Conservation (phyloP, 1,284 basidiomycete species). For the Puccinia novopanici region DNA sequence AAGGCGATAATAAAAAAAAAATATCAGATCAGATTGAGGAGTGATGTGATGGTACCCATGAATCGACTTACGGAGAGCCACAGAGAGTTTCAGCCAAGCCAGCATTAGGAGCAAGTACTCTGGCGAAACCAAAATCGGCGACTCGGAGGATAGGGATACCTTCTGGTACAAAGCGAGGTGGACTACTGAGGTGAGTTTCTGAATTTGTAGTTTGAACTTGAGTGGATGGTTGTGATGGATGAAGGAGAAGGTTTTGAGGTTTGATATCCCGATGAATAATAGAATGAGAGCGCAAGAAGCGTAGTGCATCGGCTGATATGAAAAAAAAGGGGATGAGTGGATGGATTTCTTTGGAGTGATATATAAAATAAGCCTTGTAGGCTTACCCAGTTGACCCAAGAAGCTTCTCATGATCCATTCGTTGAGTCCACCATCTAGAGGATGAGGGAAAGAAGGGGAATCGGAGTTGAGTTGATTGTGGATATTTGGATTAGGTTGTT, state of each 20-base stretch:
- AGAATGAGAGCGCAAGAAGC: conserved; percentile 83
- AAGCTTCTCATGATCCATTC: conserved; percentile 90
- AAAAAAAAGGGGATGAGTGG: conserved; percentile 52
- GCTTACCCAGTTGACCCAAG: conserved; percentile 81
- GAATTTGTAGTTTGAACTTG: neutral
- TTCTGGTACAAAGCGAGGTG: conserved; percentile 84
- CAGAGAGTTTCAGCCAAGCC: conserved; percentile 97
- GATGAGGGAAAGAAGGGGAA: conserved; percentile 76
- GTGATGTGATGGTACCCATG: neutral
- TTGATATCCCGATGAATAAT: conserved; percentile 97
- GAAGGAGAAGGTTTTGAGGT: conserved; percentile 69
- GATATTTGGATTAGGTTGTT: conserved; percentile 40
- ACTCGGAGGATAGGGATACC: conserved; percentile 93
- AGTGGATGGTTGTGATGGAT: conserved; percentile 50
- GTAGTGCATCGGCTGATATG: conserved; percentile 77
- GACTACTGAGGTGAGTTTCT: conserved; percentile 60
- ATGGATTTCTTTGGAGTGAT: neutral
- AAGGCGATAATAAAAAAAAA: neutral
- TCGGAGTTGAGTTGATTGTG: conserved; percentile 13
- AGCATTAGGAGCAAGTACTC: conserved; percentile 77
- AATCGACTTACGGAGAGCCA: conserved; percentile 78
- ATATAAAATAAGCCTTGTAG: neutral
- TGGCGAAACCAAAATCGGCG: conserved; percentile 96
- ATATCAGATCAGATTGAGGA: neutral
- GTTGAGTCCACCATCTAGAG: conserved; percentile 82